Percentiles rank a stretch among this genome's conserved stretches.
phyloP scores from a whole-genome alignment of 495 filamentous ascomycete genomes.

The Trichoderma virens region DNA sequence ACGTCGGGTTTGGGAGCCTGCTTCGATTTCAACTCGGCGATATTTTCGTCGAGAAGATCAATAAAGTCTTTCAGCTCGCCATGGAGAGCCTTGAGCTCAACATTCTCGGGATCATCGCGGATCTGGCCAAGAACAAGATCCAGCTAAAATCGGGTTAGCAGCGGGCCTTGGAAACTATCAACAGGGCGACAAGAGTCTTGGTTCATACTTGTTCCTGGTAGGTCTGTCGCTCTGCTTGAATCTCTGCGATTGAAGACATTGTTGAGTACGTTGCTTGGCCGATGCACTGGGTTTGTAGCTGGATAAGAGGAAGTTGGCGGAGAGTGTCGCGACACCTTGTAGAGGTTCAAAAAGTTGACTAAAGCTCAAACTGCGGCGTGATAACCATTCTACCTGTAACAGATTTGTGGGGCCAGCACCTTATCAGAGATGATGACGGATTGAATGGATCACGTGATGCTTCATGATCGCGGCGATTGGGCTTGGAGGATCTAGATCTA shows the following conservation, averaged over 20 bases:
- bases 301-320: not conserved
- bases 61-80: constrained; percentile 80
- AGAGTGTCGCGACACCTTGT: not conserved
- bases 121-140: constrained; percentile 70
- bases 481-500: not conserved
- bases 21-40: constrained; percentile 68
- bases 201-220: constrained; percentile 68
- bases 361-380: not conserved
- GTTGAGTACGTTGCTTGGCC: constrained; percentile 17
- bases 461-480: not conserved
- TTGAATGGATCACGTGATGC: not conserved
- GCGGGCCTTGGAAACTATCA: constrained; percentile 14
- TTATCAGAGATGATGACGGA: not conserved
- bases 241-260: constrained; percentile 36
- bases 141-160: constrained; percentile 44
- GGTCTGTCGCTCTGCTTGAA: constrained; percentile 73
- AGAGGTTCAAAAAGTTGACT: not conserved
- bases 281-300: constrained; percentile 18
- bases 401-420: not conserved
- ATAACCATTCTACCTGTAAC: not conserved
- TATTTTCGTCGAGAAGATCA: constrained; percentile 64
- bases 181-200: not conserved
- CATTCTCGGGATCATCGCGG: constrained; percentile 75
- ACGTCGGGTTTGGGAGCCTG: constrained; percentile 37
- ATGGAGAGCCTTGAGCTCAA: constrained; percentile 70